Evolutionary conservation across 2,329 filamentous ascomycete genomes (phyloP).

Genomic region (Ceratocystis smalleyi): DNA sequence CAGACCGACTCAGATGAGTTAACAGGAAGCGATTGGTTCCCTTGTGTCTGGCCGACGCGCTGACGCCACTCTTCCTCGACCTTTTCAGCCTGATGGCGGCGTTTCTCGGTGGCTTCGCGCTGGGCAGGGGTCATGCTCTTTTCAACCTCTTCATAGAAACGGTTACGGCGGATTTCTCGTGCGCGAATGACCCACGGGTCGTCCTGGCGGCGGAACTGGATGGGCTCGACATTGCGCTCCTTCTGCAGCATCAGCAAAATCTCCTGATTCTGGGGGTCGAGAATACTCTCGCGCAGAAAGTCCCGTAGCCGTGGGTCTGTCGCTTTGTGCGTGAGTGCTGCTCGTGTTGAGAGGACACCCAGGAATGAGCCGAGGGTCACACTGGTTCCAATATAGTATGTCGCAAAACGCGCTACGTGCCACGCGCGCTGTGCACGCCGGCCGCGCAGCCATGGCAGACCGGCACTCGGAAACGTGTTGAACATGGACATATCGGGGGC

Average conservation of each 20-base stretch:
- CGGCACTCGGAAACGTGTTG: conserved; percentile 22
- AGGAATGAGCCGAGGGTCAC: conserved; percentile 22
- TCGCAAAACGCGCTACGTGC: conserved; percentile 25
- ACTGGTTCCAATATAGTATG: conserved; percentile 23
- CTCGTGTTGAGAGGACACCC: conserved; percentile 21
- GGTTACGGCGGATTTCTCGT: conserved; percentile 15
- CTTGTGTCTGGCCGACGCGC: not conserved
- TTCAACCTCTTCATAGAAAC: conserved; percentile 14
- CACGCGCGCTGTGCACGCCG: conserved; percentile 22
- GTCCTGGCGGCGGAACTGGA: conserved; percentile 16
- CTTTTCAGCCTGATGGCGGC: conserved; percentile 6
- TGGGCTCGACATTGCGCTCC: conserved; percentile 12
- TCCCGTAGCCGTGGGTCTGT: conserved; percentile 23
- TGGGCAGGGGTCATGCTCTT: conserved; percentile 14
- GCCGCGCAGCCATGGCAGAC: conserved; percentile 21
- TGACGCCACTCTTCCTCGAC: conserved; percentile 14
- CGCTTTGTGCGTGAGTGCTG: conserved; percentile 19
- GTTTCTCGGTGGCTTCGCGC: conserved; percentile 11
- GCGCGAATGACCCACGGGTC: conserved; percentile 15
- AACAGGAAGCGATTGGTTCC: not conserved
- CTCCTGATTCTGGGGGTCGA: conserved; percentile 16
- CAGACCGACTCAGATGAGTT: conserved; percentile 12
- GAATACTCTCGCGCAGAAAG: conserved; percentile 19
- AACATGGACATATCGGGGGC: conserved; percentile 21
- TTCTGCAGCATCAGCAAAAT: conserved; percentile 17